These are phyloP conservation scores for Pseudoscleropodium purum DNA, from an alignment of 225 moss, liverwort and hornwort genomes.

Conservation along the genomic window DNA sequence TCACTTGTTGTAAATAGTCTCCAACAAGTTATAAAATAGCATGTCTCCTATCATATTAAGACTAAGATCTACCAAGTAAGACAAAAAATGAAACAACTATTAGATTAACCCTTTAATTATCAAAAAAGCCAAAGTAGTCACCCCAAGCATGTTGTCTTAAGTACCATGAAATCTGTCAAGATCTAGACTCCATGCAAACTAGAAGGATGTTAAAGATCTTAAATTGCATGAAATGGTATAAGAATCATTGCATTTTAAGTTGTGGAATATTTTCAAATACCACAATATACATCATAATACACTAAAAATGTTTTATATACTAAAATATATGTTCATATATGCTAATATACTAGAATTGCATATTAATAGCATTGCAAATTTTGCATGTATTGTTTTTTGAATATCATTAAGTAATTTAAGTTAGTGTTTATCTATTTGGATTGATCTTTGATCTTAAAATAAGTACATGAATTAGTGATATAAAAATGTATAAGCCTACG, in stretches of 20 bases:
- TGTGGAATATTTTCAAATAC: background rate
- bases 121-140: background rate
- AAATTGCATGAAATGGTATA: background rate
- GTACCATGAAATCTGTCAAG: background rate
- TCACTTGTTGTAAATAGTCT: background rate
- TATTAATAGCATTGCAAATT: no score
- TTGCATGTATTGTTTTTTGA: no score
- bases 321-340: no score
- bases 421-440: no score
- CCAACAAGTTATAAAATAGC: background rate
- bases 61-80: background rate
- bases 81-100: background rate
- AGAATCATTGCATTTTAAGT: background rate
- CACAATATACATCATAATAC: no score
- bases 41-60: no score
- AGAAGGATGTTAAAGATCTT: background rate
- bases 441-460: no score
- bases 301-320: no score
- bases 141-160: background rate
- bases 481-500: no score
- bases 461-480: no score
- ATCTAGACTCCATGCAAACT: background rate
- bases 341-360: no score
- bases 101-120: background rate
- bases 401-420: no score